Conservation (phyloP, 2,329 filamentous ascomycete genomes). For the Lecanicillium sp. region DNA sequence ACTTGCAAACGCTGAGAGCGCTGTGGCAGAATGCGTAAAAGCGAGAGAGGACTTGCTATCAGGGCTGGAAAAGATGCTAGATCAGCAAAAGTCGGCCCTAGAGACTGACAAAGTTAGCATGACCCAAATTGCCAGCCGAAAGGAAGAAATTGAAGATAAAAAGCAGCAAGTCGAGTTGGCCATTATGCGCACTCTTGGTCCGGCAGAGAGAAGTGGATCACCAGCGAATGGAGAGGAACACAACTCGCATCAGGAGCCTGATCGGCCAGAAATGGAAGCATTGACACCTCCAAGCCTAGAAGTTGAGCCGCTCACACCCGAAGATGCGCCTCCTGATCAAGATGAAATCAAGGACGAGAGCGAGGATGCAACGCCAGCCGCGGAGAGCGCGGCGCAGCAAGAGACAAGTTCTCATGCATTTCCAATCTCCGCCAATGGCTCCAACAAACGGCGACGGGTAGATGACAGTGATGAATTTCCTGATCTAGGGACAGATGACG, state of each 20-base stretch:
- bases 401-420: constrained; percentile 35
- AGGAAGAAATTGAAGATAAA: constrained; percentile 65
- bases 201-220: constrained; percentile 43
- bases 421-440: constrained; percentile 40
- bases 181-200: constrained; percentile 76
- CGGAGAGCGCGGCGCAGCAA: constrained; percentile 9
- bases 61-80: constrained; percentile 74
- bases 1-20: constrained; percentile 78
- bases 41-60: constrained; percentile 70
- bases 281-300: constrained; percentile 39
- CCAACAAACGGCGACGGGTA: constrained; percentile 48
- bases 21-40: constrained; percentile 83
- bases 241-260: constrained; percentile 48
- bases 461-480: constrained; percentile 44
- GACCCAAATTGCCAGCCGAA: constrained; percentile 57
- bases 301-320: constrained; percentile 15
- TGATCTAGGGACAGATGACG: constrained; percentile 45
- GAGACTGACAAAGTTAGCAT: constrained; percentile 59
- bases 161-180: constrained; percentile 84
- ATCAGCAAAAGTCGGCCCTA: constrained; percentile 62
- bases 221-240: constrained; percentile 37
- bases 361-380: constrained; percentile 12
- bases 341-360: constrained; percentile 11
- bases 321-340: constrained; percentile 10
- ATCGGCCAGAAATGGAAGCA: constrained; percentile 74